Base-by-base conservation (phyloP, 305 asterid species). In the Fraxinus floribunda region DNA sequence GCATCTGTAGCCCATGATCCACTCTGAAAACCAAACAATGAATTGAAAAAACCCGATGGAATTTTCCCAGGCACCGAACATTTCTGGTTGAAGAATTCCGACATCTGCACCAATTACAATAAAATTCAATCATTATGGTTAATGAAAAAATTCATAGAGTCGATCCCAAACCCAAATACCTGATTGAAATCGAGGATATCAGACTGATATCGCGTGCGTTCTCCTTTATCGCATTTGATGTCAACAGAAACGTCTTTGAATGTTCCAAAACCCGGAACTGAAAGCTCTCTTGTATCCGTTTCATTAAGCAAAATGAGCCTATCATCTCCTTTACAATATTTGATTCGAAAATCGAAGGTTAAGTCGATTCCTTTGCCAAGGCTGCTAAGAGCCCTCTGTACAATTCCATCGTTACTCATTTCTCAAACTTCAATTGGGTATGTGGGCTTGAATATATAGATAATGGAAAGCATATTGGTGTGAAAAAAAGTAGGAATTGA, bases 341-440 rank as follows among this genome's bases (percentile, higher is more conserved):
- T 92, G 75, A 95, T 89, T 0, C 97, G 91, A 57, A 90, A 93
- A 90, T 95, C 97, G 4, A 92, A 88, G 1, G 97, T 81, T 20
- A 94, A 24, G 34, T 95, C 99, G 78, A 94, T 92, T 0, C 99
- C 99, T 87, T 92, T 94, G 26, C 99, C 99, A 0, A 95, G 94
- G 84, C 97, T 89, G 64, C 83, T 80, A 9, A 95, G 82, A 72
- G 97, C 93, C 86, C 79, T 90, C 73, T 88, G 81, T 55, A 92
- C 95, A 39, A 93, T 90, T 52, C 84, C 91, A 36, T 84, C 76
- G 11, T 35, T 75, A 18, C 70, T 62, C 84, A 75, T 88, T 46
- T 79, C 57, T 79, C 32, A 32, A 70, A 70, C 75, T 30, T 20
- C n/a, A 20, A 30, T 30, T 30, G 22, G 9, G n/a, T 70, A 70